These are phyloP conservation scores for Brassica balearica DNA, from an alignment of 441 rosid species.

Conservation along the genomic window DNA sequence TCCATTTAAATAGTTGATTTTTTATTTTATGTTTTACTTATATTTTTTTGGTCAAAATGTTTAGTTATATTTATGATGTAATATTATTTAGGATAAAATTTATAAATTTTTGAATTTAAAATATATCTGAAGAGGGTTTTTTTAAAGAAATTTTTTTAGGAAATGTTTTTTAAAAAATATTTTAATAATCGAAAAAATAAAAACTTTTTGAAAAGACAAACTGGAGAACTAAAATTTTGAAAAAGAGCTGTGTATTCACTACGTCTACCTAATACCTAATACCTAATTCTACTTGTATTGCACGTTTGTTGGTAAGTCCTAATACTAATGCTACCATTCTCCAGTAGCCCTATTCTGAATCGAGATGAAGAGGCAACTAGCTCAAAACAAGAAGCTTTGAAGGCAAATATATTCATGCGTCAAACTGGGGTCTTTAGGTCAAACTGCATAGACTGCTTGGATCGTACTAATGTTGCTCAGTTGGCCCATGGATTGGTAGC, in stretches of 20 bases:
- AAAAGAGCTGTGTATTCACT: constrained; percentile 47
- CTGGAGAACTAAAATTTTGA: not conserved
- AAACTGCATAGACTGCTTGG: constrained; percentile 82
- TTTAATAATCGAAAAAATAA: not conserved
- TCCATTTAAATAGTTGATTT: not conserved
- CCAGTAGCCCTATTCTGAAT: constrained; percentile 35
- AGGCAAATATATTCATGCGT: constrained; percentile 39
- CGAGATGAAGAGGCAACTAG: constrained; percentile 40
- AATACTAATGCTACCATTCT: constrained; percentile 29
- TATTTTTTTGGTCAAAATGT: not conserved
- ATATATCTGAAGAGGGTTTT: not conserved
- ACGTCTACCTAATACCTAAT: constrained; percentile 27
- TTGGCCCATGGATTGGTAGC: constrained; percentile 71
- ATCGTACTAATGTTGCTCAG: constrained; percentile 81
- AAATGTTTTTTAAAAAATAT: no score
- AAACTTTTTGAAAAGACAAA: not conserved
- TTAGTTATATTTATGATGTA: not conserved
- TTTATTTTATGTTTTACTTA: no score
- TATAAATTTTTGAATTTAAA: no score
- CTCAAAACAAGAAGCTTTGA: constrained; percentile 25
- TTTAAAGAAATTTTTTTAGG: not conserved
- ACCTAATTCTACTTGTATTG: not conserved
- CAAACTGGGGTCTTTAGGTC: constrained; percentile 74
- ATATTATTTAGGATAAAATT: not conserved
- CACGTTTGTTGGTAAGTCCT: constrained; percentile 31